Base-by-base conservation (phyloP, 257 asterid species). In the Scutellaria baicalensis region DNA sequence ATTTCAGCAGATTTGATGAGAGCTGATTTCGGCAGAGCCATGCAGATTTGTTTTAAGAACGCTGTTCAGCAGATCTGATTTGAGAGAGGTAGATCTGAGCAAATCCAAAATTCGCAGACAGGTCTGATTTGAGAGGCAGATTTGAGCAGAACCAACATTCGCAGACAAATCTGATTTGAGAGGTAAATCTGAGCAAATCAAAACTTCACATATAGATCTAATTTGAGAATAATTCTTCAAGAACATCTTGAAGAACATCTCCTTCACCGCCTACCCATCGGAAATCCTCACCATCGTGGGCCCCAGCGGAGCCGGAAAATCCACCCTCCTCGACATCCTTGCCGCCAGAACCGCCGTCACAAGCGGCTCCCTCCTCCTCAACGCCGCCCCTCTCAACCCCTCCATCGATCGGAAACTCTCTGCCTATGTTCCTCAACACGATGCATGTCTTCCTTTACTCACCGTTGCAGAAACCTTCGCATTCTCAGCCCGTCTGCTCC, bases 261-360 rank as follows among this genome's bases (percentile, higher is more conserved):
- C 99, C 44, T 74, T 93, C 75, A 80, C 94, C 36, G 96, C 99
- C 36, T 56, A 79, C 45, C 96, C 99, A 3, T 87, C 96, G 12
- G 75, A 91, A 70, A 87, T 93, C 84, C 95, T 91, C 39, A 96
- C 96, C 77, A 70, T 93, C 33, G 99, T 93, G 0, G 97, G 99
- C 56, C 99, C 99, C 0, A 93, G 99, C 69, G 99, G 99, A 11
- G 99, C 97, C 44, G 99, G 99, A 11, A 93, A 93, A 74, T 93
- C 98, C 56, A 93, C 97, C 48, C 83, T 93, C 47, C 96, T 93
- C 23, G 99, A 93, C 82, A 93, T 93, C 54, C 58, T 93, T 3
- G 94, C 99, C 11, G 89, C 97, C 23, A 49, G 99, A 10, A 87
- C 95, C 8, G 75, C 91, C 1, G 82, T 94, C 0, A 80, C 95